Evolutionary conservation across 768 basidiomycete species (phyloP).

Genomic region (Tylopilus cervinicoccineus): DNA sequence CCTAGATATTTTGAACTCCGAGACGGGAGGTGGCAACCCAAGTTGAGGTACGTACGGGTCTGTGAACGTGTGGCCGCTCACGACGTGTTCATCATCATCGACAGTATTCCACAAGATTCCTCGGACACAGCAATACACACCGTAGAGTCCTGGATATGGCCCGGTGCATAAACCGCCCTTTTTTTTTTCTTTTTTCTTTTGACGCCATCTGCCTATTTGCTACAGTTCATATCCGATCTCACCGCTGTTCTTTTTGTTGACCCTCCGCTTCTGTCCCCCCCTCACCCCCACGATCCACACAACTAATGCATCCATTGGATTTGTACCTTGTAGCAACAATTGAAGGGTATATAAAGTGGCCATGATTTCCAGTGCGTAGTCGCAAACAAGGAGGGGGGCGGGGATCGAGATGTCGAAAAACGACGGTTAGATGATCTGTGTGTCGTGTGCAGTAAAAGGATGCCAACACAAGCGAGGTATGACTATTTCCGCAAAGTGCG

Average conservation of each 20-base stretch:
- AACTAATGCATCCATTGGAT: conserved; percentile 35
- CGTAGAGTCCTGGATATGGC: conserved; percentile 80
- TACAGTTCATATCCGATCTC: conserved; percentile 19
- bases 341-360: conserved; percentile 34
- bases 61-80: too few species aligned
- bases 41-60: conserved; percentile 63
- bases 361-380: conserved; percentile 19
- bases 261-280: conserved; percentile 10
- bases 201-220: not conserved
- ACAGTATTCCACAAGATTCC: conserved; percentile 63
- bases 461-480: conserved; percentile 16
- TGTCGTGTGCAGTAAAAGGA: not conserved
- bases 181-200: not conserved
- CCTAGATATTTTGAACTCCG: conserved; percentile 77
- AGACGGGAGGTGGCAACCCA: conserved; percentile 82
- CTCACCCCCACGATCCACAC: conserved; percentile 24
- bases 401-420: conserved; percentile 3
- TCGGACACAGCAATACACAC: conserved; percentile 59
- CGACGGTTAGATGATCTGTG: conserved; percentile 4
- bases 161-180: conserved; percentile 16
- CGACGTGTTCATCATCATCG: not conserved
- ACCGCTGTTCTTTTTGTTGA: conserved; percentile 3
- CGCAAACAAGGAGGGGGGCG: conserved; percentile 16
- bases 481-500: not conserved
- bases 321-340: conserved; percentile 38